Evolutionary conservation across 1,284 basidiomycete genomes (phyloP), one percentile per base, ranked within the genome.

Genomic region (Sporisorium graminicola): DNA sequence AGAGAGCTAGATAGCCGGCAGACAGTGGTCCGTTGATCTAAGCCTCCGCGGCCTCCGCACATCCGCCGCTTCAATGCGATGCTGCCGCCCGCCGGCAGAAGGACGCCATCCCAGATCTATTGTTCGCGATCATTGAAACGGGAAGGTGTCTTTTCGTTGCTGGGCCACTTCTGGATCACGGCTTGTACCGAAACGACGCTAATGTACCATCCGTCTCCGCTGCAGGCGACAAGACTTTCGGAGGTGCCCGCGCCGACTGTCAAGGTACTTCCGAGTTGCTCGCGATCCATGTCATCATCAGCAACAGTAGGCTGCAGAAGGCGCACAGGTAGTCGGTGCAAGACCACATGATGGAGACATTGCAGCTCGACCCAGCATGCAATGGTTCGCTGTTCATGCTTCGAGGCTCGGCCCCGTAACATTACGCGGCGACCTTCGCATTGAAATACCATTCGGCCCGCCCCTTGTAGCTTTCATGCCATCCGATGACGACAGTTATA

Each of bases 201-300:
- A 66, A 61, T 46, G 52, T 46, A 56, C 52, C 52, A 26, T 60
- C 26, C 8, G 37, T 44, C 47, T 37, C 64, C 52, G 58, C 20
- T 49, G 46, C 42, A 26, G 20, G 26, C 27, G 35, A 50, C 46
- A 26, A 40, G n/a, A 14, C 24, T 37, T 43, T 55, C 64, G 57
- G 57, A 65, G 37, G 27, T 37, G 47, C 24, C 35, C 22, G 52
- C 43, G 46, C 64, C 64, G 57, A 55, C 10, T 6, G 9, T 52
- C 2, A 2, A 20, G 16, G 29, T 10, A 18, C 9, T 18, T n/a
- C 47, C 16, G 27, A 29, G 37, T 18, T 40, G 37, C 18, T 40
- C 37, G 37, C 37, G 37, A 40, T 40, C 37, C 37, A 18, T 40
- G 37, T n/a, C 37, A 49, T 27, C 26, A 29, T 26, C 20, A n/a